These are phyloP conservation scores for Ustilago esculenta DNA, from an alignment of 1,284 basidiomycete genomes.

Conservation along the genomic window DNA sequence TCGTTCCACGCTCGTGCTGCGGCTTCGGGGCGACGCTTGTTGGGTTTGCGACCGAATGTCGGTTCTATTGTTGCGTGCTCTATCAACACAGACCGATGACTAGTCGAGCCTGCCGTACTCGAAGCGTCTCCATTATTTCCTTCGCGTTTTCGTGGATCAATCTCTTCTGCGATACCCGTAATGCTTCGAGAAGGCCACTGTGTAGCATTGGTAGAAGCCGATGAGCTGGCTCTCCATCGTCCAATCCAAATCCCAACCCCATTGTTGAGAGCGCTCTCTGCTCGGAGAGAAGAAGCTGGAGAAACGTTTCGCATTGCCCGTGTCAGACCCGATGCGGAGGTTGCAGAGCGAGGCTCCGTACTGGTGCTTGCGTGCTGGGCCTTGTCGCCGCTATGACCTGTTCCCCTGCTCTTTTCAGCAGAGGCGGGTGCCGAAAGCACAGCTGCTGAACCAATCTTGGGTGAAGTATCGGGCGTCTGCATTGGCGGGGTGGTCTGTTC, in stretches of 20 bases:
- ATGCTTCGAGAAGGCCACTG: slow-evolving; percentile 35
- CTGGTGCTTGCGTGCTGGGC: neutral
- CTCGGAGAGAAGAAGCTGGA: slow-evolving; percentile 22
- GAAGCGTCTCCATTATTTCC: slow-evolving; percentile 23
- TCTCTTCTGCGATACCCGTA: slow-evolving; percentile 29
- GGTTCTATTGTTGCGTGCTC: slow-evolving; percentile 44
- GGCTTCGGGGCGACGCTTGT: slow-evolving; percentile 21
- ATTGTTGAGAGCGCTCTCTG: slow-evolving; percentile 10
- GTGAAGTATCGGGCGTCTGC: slow-evolving; percentile 41
- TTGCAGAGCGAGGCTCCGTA: slow-evolving; percentile 3
- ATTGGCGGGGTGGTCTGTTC: slow-evolving; percentile 39
- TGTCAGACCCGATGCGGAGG: slow-evolving; percentile 39
- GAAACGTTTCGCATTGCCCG: slow-evolving; percentile 39
- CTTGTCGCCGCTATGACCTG: neutral
- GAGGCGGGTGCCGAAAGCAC: slow-evolving; percentile 2
- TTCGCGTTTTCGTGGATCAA: slow-evolving; percentile 4
- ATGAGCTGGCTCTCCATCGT: slow-evolving; percentile 31
- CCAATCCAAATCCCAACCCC: slow-evolving; percentile 4
- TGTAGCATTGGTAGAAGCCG: slow-evolving; percentile 22
- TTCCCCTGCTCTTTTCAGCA: neutral
- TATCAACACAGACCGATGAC: slow-evolving; percentile 36
- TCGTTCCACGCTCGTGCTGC: slow-evolving; percentile 14
- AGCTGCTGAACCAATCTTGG: slow-evolving; percentile 6
- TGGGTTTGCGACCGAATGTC: slow-evolving; percentile 37
- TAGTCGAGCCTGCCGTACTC: slow-evolving; percentile 30